These are phyloP conservation scores for Gypsophila paniculata DNA, from an alignment of 179 eudicot species.

Conservation along the genomic window DNA sequence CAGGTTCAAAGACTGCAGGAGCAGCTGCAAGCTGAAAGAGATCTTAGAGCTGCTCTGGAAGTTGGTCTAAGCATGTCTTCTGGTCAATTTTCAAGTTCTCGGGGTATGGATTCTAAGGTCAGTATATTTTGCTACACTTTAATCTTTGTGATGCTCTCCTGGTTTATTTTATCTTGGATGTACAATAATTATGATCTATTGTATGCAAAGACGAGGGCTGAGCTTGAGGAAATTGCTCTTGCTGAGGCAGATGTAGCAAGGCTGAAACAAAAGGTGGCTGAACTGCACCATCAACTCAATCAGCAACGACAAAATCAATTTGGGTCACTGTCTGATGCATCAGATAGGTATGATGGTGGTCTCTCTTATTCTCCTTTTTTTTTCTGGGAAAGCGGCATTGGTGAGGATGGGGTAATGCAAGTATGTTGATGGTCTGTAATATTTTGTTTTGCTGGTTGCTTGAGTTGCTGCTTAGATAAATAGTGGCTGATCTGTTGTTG, in stretches of 20 bases:
- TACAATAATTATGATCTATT: slow-evolving; percentile 19
- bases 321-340: slow-evolving; percentile 70
- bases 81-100: slow-evolving; percentile 71
- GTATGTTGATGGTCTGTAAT: not conserved
- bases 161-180: not conserved
- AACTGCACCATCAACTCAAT: slow-evolving; percentile 90
- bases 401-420: not conserved
- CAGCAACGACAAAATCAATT: slow-evolving; percentile 93
- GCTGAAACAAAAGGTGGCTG: slow-evolving; percentile 95
- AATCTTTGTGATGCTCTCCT: not conserved
- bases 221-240: slow-evolving; percentile 99
- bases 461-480: too few relatives aligned
- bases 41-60: slow-evolving; percentile 91
- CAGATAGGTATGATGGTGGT: slow-evolving; percentile 43
- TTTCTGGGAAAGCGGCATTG: too few relatives aligned
- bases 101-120: slow-evolving; percentile 97
- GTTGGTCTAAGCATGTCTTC: slow-evolving; percentile 98
- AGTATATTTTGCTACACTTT: slow-evolving; percentile 17
- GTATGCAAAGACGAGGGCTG: slow-evolving; percentile 79
- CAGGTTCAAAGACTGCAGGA: slow-evolving; percentile 96
- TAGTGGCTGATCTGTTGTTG: too few relatives aligned
- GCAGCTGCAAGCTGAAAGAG: slow-evolving; percentile 98
- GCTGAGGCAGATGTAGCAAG: slow-evolving; percentile 99
- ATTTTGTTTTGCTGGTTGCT: not conserved
- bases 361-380: not conserved